phyloP scores from a whole-genome alignment of 2,329 filamentous ascomycete genomes.

The Clarireedia paspali region DNA sequence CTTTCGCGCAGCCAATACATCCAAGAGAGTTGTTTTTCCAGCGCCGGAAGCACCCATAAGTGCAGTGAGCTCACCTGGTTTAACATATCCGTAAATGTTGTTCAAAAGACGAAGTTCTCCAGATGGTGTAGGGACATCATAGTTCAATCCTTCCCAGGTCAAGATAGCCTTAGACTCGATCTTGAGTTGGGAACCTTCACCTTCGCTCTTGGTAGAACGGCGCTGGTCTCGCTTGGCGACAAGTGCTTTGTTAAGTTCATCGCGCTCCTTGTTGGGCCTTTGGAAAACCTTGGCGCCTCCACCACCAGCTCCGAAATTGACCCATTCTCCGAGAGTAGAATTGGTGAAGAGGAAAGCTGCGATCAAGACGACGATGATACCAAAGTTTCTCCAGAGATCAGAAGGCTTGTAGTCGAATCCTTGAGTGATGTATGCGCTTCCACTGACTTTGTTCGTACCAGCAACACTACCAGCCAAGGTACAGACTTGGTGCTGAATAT shows the following conservation, averaged over 20 bases:
- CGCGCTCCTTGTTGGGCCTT: conserved; percentile 60
- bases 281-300: conserved; percentile 71
- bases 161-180: conserved; percentile 60
- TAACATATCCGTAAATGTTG: conserved; percentile 54
- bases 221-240: conserved; percentile 50
- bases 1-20: conserved; percentile 55
- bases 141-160: conserved; percentile 81
- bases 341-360: conserved; percentile 69
- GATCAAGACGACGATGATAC: conserved; percentile 65
- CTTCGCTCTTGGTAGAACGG: conserved; percentile 38
- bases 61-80: conserved; percentile 53
- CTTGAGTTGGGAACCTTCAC: conserved; percentile 39
- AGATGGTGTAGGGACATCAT: conserved; percentile 52
- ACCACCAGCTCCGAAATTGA: conserved; percentile 74
- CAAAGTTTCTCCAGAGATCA: conserved; percentile 54
- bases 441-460: conserved; percentile 54
- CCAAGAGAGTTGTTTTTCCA: conserved; percentile 59
- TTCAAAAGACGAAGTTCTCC: conserved; percentile 43
- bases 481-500: conserved; percentile 72
- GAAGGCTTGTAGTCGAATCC: conserved; percentile 51
- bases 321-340: conserved; percentile 68
- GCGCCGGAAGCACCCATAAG: conserved; percentile 56
- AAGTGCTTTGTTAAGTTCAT: conserved; percentile 57
- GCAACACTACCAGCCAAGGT: conserved; percentile 52
- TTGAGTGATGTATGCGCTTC: conserved; percentile 59